phyloP scores from a whole-genome alignment of 768 basidiomycete species.

The Podaxis pistillaris region DNA sequence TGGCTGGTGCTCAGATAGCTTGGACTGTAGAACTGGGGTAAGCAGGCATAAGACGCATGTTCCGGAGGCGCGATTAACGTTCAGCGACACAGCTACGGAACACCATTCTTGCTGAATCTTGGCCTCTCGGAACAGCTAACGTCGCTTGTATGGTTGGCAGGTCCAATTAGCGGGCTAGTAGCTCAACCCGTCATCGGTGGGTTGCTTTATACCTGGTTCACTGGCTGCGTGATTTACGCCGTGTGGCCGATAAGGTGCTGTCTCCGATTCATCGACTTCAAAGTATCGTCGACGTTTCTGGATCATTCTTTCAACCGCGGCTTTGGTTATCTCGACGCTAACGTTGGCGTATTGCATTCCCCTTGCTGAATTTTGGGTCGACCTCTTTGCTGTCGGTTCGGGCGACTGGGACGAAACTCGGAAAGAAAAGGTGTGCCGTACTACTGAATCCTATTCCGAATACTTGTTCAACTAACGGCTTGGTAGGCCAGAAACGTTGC shows the following conservation, averaged over 20 bases:
- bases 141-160: constrained; percentile 92
- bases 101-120: constrained; percentile 78
- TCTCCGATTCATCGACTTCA: constrained; percentile 92
- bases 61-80: not conserved
- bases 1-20: constrained; percentile 92
- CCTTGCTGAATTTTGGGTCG: constrained; percentile 72
- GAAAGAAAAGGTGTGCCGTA: constrained; percentile 50
- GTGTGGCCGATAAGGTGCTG: constrained; percentile 59
- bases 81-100: constrained; percentile 71
- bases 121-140: constrained; percentile 86
- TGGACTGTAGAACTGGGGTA: constrained; percentile 97
- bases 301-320: constrained; percentile 84
- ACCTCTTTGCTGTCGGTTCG: constrained; percentile 67
- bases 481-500: constrained; percentile 63
- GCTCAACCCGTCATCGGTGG: constrained; percentile 97
- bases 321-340: constrained; percentile 76
- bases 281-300: constrained; percentile 90
- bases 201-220: constrained; percentile 23
- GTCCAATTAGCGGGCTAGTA: constrained; percentile 92
- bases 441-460: not conserved
- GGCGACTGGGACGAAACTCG: constrained; percentile 88
- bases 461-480: not conserved
- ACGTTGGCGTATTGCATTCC: constrained; percentile 81
- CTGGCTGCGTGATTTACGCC: constrained; percentile 29
- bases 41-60: constrained; percentile 23